These are phyloP conservation scores for Pterulicium gracile DNA, from an alignment of 1,284 basidiomycete genomes.

Conservation along the genomic window DNA sequence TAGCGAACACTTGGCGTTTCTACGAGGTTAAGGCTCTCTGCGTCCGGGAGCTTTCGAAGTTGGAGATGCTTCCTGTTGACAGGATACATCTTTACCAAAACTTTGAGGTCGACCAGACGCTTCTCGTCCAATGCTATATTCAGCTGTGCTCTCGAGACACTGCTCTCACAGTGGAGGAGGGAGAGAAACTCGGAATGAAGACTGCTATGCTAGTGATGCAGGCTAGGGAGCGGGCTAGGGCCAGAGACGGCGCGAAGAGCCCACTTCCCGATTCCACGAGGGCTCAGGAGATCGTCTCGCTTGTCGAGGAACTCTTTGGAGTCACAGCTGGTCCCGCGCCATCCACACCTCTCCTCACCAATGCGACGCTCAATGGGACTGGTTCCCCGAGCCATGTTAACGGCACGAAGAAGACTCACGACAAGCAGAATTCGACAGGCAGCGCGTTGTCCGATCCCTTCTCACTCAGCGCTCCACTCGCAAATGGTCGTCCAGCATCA, in stretches of 20 bases:
- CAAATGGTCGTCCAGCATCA: no score
- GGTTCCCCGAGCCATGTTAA: not conserved
- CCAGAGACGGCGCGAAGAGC: not conserved
- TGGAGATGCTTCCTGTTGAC: not conserved
- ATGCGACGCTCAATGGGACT: not conserved
- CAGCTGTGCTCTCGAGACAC: not conserved
- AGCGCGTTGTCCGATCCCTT: no score
- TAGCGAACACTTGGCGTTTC: constrained; percentile 13
- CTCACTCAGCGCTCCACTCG: no score
- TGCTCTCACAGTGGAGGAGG: not conserved
- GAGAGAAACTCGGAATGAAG: constrained; percentile 18
- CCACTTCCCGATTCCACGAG: not conserved
- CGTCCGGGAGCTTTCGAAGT: constrained; percentile 9
- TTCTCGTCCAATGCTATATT: not conserved
- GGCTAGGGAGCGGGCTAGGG: constrained; percentile 25
- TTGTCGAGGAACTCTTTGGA: not conserved
- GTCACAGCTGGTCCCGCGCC: not conserved
- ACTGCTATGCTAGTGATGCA: constrained; percentile 34
- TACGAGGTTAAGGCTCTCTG: constrained; percentile 10
- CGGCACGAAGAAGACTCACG: not conserved
- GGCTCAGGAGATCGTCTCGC: not conserved
- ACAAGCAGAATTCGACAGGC: not conserved
- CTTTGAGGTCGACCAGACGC: not conserved
- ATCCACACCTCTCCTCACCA: not conserved
- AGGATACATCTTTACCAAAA: constrained; percentile 1